Base-by-base conservation (phyloP, 495 filamentous ascomycete genomes). In the Trichoderma parareesei region DNA sequence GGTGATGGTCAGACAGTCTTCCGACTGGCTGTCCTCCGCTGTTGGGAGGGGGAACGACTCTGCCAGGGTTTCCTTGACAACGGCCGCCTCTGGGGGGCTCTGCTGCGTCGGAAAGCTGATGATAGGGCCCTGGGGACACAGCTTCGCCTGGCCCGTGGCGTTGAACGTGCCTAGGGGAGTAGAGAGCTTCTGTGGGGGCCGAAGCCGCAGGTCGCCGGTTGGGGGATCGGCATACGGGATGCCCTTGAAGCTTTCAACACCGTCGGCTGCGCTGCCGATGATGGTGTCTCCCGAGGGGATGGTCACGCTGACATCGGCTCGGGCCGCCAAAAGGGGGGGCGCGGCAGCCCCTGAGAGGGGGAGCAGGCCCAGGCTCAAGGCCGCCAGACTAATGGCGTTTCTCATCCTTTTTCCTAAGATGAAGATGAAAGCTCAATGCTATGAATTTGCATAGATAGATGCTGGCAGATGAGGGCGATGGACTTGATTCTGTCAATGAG, bases 1-100 rank as follows among this genome's bases (percentile, higher is more conserved):
- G 67, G 88, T 87, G 49, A 90, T 71, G 41, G 77, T 86, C 42
- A 91, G 75, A 66, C 88, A 91, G 71, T 91, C 81, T 69, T 90
- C 87, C 16, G 68, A 68, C 16, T 61, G 38, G 37, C 0, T 13
- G n/a, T 61, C 60, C 11, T 41, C 38, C 13, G 18, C 60, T 13
- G 8, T 41, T 0, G 74, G 66, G 46, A 75, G 68, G 65, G 72
- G 66, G 38, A 66, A 20, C 37, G 81, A 38, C 11, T 5, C 9
- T 1, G 10, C 8, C 2, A 49, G 18, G n/a, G 27, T 33, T 1
- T n/a, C 33, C 11, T 38, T 13, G 5, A 27, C 62, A n/a, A 64
- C 7, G 18, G 53, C 18, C 6, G 42, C 7, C 5, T 2, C 20
- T 2, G 10, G 8, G 38, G 40, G 27, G 27, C 40, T 59, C 66